Evolutionary conservation across 345 rosid species (phyloP).

Genomic region (Syzygium aromaticum): DNA sequence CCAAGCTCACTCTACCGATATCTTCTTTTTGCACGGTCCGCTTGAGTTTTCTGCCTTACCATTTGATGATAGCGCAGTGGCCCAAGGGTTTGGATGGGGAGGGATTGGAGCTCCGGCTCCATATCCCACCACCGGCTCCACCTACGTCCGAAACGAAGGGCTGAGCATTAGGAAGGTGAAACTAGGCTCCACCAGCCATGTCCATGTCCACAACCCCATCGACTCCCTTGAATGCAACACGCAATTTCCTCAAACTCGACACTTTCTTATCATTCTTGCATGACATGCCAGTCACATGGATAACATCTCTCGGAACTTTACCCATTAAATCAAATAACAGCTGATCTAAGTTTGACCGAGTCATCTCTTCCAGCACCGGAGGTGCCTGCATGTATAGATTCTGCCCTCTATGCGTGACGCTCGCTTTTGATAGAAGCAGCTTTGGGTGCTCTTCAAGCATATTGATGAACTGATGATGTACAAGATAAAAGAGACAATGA

Average conservation of each 20-base stretch:
- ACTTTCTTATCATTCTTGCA: constrained; percentile 48
- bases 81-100: neutral
- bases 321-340: constrained; percentile 74
- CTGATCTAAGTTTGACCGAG: constrained; percentile 53
- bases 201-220: constrained; percentile 75
- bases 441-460: constrained; percentile 74
- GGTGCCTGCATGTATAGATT: constrained; percentile 96
- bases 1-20: neutral
- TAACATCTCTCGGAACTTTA: constrained; percentile 37
- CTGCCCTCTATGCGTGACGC: constrained; percentile 46
- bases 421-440: constrained; percentile 66
- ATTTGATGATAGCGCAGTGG: neutral
- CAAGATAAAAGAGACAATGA: neutral
- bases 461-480: constrained; percentile 46
- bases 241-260: constrained; percentile 48
- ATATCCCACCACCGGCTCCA: neutral
- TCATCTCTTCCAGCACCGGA: constrained; percentile 85
- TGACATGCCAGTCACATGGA: constrained; percentile 50
- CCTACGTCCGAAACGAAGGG: neutral
- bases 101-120: neutral
- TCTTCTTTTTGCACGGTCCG: neutral
- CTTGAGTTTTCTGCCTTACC: neutral
- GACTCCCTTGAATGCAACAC: constrained; percentile 59
- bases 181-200: constrained; percentile 71
- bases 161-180: neutral